Evolutionary conservation across 1,284 basidiomycete genomes (phyloP), one percentile per base, ranked within the genome.

Genomic region (Apiotrichum montevideense): DNA sequence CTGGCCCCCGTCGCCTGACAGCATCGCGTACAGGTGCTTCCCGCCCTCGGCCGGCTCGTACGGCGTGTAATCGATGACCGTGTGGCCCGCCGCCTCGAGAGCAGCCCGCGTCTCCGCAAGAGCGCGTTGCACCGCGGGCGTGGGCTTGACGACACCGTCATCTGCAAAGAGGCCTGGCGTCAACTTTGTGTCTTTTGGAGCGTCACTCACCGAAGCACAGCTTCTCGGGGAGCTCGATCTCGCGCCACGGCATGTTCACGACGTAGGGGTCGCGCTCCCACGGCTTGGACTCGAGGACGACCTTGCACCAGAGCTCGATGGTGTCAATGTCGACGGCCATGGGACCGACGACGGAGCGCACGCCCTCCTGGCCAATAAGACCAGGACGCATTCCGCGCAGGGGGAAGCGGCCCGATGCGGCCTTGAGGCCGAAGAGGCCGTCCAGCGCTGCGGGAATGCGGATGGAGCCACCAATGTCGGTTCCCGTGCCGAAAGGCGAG

Each of bases 391-490:
- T 80, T 10, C 86, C 87, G 2, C 37, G 45, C 32, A 48, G 11
- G 40, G 63, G 78, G 39, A 47, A 47, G 39, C 88, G 82, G 33
- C 82, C 80, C 58, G 80, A 85, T 1, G 85, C 86, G 0, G 87
- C 86, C 10, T 85, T 81, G 33, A 91, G 75, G 8, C 83, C 83
- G 68, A 87, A 90, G 7, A 86, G 64, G 1, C 85, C 85, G 63
- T 80, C 81, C 62, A 86, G 82, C 0, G 82, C 79, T 7, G 84
- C 75, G 3, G 88, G 88, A 52, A 87, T 84, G 59, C 69, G 84
- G 53, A 87, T 72, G 13, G 84, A 85, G 3, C 89, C 90, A 51
- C 85, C 85, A 35, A 87, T 80, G 66, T 87, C 86, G 3, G 83
- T 83, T 8, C 86, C 85, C 8, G 86, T 80, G 33, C 86, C 86